Evolutionary conservation across 2,329 filamentous ascomycete genomes (phyloP), one percentile per base, ranked within the genome.

Genomic region (Fusarium coicis): DNA sequence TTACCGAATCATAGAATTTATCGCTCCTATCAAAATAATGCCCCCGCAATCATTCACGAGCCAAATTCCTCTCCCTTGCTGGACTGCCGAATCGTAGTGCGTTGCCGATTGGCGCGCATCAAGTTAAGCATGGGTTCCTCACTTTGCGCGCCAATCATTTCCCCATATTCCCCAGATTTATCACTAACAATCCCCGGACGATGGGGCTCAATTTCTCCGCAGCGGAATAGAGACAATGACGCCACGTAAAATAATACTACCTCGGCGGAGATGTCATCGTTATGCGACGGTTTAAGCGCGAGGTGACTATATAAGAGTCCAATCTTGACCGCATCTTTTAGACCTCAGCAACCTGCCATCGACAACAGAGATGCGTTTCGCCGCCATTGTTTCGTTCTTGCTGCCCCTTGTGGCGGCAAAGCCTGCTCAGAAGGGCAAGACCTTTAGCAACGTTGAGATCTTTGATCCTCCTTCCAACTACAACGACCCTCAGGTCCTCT

Each of bases 401-500:
- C 63, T 73, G 66, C 71, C 71, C 47, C 52, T 73, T 3, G 71
- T 59, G 63, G 67, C 63, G 54, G 70, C 70, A 40, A 58, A 58
- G 49, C 67, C 67, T 39, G 34, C 67, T 30, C 54, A 59, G 21
- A 70, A 70, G 43, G 60, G 60, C 34, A 70, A 65, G n/a, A 73
- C 70, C 18, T 64, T 75, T 39, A 76, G 73, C 43, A 77, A 77
- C 30, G 79, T 80, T 32, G 78, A 82, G 75, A 80, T 87, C 46
- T 87, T 82, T 72, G 80, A 80, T 46, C 85, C 85, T n/a, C 76
- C 76, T 0, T 72, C 75, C n/a, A 81, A 83, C 73, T 86, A 84
- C 76, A 86, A 80, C 2, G 81, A 84, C 52, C 84, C 84, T 2
- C 79, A 81, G 15, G 82, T 84, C 5, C 79, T 87, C 10, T 87